A percentile compares a stretch with the other conserved stretches of the same genome.
phyloP scores from a whole-genome alignment of 768 basidiomycete species.

The Panellus pusillus region DNA sequence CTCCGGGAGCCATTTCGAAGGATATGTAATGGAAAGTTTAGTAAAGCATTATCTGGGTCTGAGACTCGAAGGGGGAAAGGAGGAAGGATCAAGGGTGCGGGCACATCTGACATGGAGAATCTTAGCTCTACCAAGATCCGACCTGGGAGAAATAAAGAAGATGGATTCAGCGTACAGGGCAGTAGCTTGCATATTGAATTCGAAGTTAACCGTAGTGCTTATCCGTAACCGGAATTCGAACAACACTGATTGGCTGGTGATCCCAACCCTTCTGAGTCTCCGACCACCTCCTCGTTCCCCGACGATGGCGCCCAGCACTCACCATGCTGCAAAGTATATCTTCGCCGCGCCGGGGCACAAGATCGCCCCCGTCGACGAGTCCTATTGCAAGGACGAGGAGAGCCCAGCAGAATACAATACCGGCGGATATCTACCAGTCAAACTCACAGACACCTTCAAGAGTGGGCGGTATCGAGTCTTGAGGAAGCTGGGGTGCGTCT shows the following conservation, averaged over 20 bases:
- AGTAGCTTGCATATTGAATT: no score
- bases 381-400: conserved; percentile 73
- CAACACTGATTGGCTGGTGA: no score
- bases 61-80: conserved; percentile 17
- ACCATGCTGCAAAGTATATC: conserved; percentile 71
- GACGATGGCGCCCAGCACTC: conserved; percentile 63
- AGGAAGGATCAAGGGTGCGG: not conserved
- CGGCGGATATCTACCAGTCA: conserved; percentile 79
- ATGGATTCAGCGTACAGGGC: not conserved
- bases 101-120: no score
- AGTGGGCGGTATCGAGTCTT: conserved; percentile 82
- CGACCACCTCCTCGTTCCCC: conserved; percentile 18
- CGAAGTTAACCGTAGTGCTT: no score
- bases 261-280: no score
- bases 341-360: conserved; percentile 62
- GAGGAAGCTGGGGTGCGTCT: conserved; percentile 80
- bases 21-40: conserved; percentile 10
- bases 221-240: no score
- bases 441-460: conserved; percentile 83
- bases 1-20: not conserved
- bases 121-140: no score
- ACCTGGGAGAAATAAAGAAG: no score
- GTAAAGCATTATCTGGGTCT: not conserved
- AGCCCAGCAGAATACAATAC: conserved; percentile 81
- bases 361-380: conserved; percentile 69